A percentile compares a stretch with the other conserved stretches of the same genome.
phyloP scores from a whole-genome alignment of 169 alveolate genomes.

The Plasmodium relictum region DNA sequence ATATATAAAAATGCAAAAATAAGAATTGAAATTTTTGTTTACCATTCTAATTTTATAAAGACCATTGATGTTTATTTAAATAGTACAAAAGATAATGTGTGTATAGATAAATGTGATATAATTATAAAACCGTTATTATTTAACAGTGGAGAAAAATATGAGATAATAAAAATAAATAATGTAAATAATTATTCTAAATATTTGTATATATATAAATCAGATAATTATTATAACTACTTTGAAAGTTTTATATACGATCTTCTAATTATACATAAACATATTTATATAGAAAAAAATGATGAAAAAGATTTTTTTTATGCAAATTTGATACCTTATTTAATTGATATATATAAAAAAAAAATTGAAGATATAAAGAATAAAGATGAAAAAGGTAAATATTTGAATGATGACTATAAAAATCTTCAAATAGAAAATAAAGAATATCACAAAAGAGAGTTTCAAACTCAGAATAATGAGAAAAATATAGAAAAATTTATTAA shows the following conservation, averaged over 20 bases:
- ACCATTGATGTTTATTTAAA: constrained; percentile 38
- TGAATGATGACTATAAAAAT: not conserved
- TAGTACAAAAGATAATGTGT: constrained; percentile 36
- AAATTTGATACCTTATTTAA: constrained; percentile 39
- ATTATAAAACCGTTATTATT: constrained; percentile 29
- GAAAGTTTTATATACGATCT: constrained; percentile 62
- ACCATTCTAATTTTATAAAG: constrained; percentile 50
- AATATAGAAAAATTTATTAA: not conserved
- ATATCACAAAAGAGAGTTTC: not conserved
- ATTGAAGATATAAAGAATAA: constrained; percentile 18
- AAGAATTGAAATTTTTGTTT: constrained; percentile 37
- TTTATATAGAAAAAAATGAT: constrained; percentile 53
- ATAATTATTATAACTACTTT: constrained; percentile 54
- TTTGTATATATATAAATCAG: constrained; percentile 41
- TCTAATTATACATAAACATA: constrained; percentile 36
- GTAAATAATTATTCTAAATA: constrained; percentile 32
- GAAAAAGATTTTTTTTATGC: constrained; percentile 45
- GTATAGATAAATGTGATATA: constrained; percentile 32
- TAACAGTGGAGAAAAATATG: constrained; percentile 45
- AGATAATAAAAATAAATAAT: constrained; percentile 41
- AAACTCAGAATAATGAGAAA: not conserved
- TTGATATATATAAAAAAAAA: constrained; percentile 42
- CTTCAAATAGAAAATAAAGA: not conserved
- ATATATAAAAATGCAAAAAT: constrained; percentile 58
- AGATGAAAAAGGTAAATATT: not conserved